Conservation (phyloP, 176 grass and related monocot species). For the Avena sativa region DNA sequence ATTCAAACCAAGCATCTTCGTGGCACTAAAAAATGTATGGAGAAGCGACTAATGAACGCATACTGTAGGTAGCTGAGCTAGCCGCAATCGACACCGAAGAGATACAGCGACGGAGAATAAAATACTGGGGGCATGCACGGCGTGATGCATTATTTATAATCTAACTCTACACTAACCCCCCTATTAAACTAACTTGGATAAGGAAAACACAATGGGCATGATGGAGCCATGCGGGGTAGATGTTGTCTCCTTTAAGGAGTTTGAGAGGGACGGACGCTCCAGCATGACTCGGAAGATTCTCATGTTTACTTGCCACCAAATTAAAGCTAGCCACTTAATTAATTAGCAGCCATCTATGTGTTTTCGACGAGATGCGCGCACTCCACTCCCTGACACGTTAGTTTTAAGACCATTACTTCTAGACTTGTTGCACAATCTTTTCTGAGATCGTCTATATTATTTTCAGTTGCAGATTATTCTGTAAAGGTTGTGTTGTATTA, state of each 20-base stretch:
- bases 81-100: slow-evolving; percentile 43
- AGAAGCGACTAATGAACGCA: slow-evolving; percentile 36
- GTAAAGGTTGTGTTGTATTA: slow-evolving; percentile 39
- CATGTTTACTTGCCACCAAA: slow-evolving; percentile 34
- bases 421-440: slow-evolving; percentile 25
- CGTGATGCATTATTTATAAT: slow-evolving; percentile 63
- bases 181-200: slow-evolving; percentile 33
- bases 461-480: slow-evolving; percentile 34
- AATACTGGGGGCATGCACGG: slow-evolving; percentile 48
- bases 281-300: slow-evolving; percentile 45
- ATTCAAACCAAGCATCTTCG: background rate
- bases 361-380: slow-evolving; percentile 37
- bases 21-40: slow-evolving; percentile 14
- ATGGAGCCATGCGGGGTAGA: slow-evolving; percentile 37
- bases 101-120: background rate
- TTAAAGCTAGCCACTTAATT: background rate
- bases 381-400: slow-evolving; percentile 49
- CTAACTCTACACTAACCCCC: slow-evolving; percentile 38
- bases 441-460: background rate
- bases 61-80: slow-evolving; percentile 8
- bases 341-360: slow-evolving; percentile 28
- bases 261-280: slow-evolving; percentile 52
- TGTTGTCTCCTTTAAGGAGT: slow-evolving; percentile 71
- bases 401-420: background rate
- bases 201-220: slow-evolving; percentile 28